Evolutionary conservation across 2,329 filamentous ascomycete species (phyloP).

Genomic region (Monosporascus sp.): DNA sequence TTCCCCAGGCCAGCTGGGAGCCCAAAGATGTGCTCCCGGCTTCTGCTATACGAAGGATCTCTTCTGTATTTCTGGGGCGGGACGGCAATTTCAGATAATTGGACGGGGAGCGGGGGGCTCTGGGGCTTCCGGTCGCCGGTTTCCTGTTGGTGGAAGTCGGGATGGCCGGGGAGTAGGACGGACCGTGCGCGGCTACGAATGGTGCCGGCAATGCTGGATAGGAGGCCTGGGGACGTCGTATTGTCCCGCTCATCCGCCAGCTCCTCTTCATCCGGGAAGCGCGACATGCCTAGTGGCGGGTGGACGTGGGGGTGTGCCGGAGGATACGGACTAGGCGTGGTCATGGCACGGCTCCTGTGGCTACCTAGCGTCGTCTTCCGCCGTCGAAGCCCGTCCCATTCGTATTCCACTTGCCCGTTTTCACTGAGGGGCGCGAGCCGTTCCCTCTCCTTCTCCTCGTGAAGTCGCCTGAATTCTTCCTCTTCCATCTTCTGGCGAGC

Average conservation of each 20-base stretch:
- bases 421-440: constrained; percentile 71
- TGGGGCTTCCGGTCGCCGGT: constrained; percentile 34
- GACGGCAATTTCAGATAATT: constrained; percentile 55
- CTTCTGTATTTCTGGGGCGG: constrained; percentile 38
- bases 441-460: constrained; percentile 70
- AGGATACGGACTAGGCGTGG: constrained; percentile 28
- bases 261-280: constrained; percentile 66
- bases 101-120: constrained; percentile 56
- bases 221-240: constrained; percentile 40
- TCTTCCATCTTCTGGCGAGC: constrained; percentile 72
- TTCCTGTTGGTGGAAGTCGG: constrained; percentile 34
- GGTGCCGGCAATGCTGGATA: constrained; percentile 53
- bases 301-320: constrained; percentile 68
- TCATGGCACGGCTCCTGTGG: constrained; percentile 29
- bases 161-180: constrained; percentile 33
- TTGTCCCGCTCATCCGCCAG: constrained; percentile 46
- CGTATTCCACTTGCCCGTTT: constrained; percentile 62
- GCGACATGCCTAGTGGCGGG: constrained; percentile 82
- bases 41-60: constrained; percentile 33
- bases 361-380: constrained; percentile 53
- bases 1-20: constrained; percentile 37
- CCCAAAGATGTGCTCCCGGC: constrained; percentile 43
- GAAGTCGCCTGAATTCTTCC: constrained; percentile 71
- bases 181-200: constrained; percentile 42
- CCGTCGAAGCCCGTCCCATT: constrained; percentile 87